Base-by-base conservation (phyloP, 2,329 filamentous ascomycete species). In the Coleophoma crateriformis region DNA sequence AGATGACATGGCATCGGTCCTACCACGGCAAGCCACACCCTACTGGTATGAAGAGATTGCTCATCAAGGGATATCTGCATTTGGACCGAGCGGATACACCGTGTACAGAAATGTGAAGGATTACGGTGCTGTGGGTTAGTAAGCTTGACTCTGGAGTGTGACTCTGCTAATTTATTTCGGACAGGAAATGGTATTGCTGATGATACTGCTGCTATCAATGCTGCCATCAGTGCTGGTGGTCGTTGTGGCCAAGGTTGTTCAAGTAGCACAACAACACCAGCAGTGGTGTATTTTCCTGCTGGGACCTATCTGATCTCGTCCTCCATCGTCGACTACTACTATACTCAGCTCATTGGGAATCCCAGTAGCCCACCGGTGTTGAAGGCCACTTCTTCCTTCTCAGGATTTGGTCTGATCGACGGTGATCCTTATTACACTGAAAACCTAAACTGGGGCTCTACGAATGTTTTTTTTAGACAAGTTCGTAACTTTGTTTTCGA, bases 381-480 rank as follows among this genome's bases (percentile, higher is more conserved):
- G 67, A 89, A 91, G 71, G 86, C 86, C 3, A 67, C 80, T 1
- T 63, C 82, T 33, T 72, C 73, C 59, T 97, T 96, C 62, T 58
- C 74, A 3, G 92, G 91, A 46, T 91, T 96, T 73, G 90, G 86
- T 37, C 80, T 97, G 45, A 86, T 97, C 56, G 90, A 96, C 65
- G 77, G 88, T 3, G 84, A 97, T 62, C 90, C 89, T 0, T 96
- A 96, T 67, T 66, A 78, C 34, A 70, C 72, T 1, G 83, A 84
- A 34, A 70, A 66, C 54, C 87, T 88, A 71, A 86, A 81, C 78
- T 88, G 82, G 69, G 82, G 82, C 60, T 87, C 90, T 68, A 85
- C 89, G 64, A 82, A 79, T 56, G 78, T 84, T 10, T 88, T 88
- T 65, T 83, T 75, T 60, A 73, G 82, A 41, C 78, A 82, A 55